Base-by-base conservation (phyloP, 176 grass and related monocot species). In the Pontederia paniculata region DNA sequence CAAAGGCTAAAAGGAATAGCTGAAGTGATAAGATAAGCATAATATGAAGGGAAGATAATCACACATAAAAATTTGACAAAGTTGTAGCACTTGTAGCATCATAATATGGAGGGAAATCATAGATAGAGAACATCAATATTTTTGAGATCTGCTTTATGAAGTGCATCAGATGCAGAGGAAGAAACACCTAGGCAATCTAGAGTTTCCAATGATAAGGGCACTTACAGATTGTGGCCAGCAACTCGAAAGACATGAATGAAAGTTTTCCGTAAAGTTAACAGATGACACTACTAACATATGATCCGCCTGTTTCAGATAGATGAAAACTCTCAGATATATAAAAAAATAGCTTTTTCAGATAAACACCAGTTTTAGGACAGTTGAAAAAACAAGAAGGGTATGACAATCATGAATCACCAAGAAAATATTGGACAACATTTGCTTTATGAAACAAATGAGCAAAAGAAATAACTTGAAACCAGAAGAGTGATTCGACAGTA, bases 151-250 rank as follows among this genome's bases (percentile, higher is more conserved):
- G 11, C 18, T n/a, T 28, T 65, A 12, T 44, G 65, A 31, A 9
- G 58, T 28, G 10, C n/a, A n/a, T n/a, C n/a, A 49, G 45, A 2
- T 37, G 7, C 28, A 37, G 59, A 65, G 48, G 52, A 53, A 20
- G 20, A 68, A 42, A 60, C n/a, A n/a, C n/a, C 25, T 60, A 14
- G 17, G 12, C 23, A 9, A 45, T 73, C 21, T 23, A 69, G 21
- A 66, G 3, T 37, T 37, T 37, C 28, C 28, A n/a, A 37, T 37
- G 5, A 70, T 37, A 11, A 67, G 46, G 21, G 48, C 42, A 77
- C 82, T 83, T 86, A 96, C 91, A 12, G 52, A 37, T 74, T 79
- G 74, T 21, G 48, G 57, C 91, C 85, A 96, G 45, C 86, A 87
- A 58, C 42, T 42, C 6, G 60, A 76, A 54, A 96, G 76, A 9